phyloP scores from a whole-genome alignment of 202 grass and related monocot genomes.

The Setaria italica region DNA sequence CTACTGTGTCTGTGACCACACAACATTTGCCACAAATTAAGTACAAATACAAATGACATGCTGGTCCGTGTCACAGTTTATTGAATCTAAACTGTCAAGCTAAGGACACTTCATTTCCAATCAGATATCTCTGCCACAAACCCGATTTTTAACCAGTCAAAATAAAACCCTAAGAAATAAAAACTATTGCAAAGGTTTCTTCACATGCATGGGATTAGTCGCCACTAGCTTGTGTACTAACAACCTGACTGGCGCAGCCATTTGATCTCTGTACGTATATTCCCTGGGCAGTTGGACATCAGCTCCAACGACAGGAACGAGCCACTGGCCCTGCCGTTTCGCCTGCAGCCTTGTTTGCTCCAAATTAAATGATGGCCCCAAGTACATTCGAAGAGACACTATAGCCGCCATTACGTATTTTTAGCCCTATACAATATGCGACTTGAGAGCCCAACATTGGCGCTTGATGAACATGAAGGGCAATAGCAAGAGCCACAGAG shows the following conservation, averaged over 20 bases:
- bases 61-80: neutral
- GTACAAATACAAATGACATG: too few relatives aligned
- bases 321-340: conserved; percentile 5
- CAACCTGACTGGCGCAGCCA: neutral
- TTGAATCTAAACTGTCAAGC: neutral
- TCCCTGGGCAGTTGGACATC: conserved; percentile 9
- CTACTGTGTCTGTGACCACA: too few relatives aligned
- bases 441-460: neutral
- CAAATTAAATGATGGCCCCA: conserved; percentile 22
- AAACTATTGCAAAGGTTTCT: conserved; percentile 15
- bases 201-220: conserved; percentile 12
- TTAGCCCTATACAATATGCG: conserved; percentile 7
- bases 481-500: neutral
- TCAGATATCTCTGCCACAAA: conserved; percentile 34
- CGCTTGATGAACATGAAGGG: conserved; percentile 20
- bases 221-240: neutral
- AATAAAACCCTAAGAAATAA: neutral
- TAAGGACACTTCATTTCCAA: neutral
- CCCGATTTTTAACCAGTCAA: neutral
- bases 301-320: conserved; percentile 24
- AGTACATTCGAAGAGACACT: conserved; percentile 13
- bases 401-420: conserved; percentile 15
- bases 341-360: conserved; percentile 20
- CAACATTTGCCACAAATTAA: too few relatives aligned
- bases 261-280: conserved; percentile 29